Conservation (phyloP, 495 filamentous ascomycete genomes). For the Penicillium ucsense region DNA sequence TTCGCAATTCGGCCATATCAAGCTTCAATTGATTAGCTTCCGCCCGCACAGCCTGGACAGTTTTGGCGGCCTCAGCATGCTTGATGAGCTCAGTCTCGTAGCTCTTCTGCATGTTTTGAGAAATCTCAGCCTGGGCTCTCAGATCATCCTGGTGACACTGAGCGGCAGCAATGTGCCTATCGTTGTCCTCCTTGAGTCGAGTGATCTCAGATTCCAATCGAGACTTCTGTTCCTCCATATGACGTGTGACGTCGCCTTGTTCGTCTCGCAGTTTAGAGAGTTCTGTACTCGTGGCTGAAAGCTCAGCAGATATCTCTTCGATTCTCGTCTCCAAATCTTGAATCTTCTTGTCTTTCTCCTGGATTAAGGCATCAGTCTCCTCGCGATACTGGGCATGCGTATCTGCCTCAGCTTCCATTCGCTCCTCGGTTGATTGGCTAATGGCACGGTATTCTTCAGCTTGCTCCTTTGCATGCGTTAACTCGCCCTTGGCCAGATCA, state of each 20-base stretch:
- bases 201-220: conserved; percentile 63
- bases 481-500: conserved; percentile 61
- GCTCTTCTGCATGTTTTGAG: conserved; percentile 82
- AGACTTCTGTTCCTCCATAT: conserved; percentile 69
- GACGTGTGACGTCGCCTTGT: conserved; percentile 61
- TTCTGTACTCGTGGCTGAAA: conserved; percentile 68
- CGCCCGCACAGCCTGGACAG: conserved; percentile 62
- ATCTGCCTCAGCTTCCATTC: conserved; percentile 66
- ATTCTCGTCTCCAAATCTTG: conserved; percentile 70
- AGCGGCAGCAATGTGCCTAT: conserved; percentile 65
- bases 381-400: conserved; percentile 77
- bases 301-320: conserved; percentile 71
- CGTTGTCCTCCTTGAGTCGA: conserved; percentile 78
- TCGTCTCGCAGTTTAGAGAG: conserved; percentile 66
- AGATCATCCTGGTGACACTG: conserved; percentile 81
- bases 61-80: conserved; percentile 85
- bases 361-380: conserved; percentile 65
- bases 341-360: conserved; percentile 66
- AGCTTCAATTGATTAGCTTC: conserved; percentile 77
- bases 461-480: conserved; percentile 68
- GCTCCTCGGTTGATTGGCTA: conserved; percentile 79
- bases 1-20: conserved; percentile 56
- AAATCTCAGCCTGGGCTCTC: conserved; percentile 86
- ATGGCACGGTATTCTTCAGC: conserved; percentile 85
- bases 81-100: conserved; percentile 91